Evolutionary conservation across 179 eudicot species (phyloP).

Genomic region (Carnegiea gigantea): DNA sequence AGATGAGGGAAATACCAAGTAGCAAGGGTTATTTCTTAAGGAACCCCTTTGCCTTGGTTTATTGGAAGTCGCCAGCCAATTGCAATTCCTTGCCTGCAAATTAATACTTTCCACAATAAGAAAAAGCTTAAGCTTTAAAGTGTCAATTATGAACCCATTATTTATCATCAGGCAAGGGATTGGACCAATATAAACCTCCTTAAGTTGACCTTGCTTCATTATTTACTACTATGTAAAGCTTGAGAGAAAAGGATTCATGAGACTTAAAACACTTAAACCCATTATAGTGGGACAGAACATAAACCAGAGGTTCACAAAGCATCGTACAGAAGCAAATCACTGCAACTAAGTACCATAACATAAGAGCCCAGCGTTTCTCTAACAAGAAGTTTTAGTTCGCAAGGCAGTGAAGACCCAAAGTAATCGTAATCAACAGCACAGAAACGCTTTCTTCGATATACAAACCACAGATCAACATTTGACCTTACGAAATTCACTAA

Average conservation of each 20-base stretch:
- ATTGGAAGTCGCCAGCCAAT: not conserved
- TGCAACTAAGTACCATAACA: not conserved
- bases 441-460: not conserved
- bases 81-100: constrained; percentile 8
- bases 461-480: not conserved
- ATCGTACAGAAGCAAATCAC: no score
- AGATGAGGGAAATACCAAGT: not conserved
- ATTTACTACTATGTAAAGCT: not conserved
- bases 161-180: constrained; percentile 3
- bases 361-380: not conserved
- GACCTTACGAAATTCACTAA: not conserved
- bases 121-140: not conserved
- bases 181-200: not conserved
- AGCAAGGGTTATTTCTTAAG: not conserved
- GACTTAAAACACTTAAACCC: not conserved
- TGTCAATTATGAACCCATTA: not conserved
- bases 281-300: not conserved
- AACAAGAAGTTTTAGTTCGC: not conserved
- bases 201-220: not conserved
- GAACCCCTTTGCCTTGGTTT: not conserved
- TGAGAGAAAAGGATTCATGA: not conserved
- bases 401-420: not conserved
- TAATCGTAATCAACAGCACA: not conserved
- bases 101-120: constrained; percentile 6
- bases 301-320: not conserved